Evolutionary conservation across 176 grass and related monocot species (phyloP).

Genomic region (Phragmites australis): DNA sequence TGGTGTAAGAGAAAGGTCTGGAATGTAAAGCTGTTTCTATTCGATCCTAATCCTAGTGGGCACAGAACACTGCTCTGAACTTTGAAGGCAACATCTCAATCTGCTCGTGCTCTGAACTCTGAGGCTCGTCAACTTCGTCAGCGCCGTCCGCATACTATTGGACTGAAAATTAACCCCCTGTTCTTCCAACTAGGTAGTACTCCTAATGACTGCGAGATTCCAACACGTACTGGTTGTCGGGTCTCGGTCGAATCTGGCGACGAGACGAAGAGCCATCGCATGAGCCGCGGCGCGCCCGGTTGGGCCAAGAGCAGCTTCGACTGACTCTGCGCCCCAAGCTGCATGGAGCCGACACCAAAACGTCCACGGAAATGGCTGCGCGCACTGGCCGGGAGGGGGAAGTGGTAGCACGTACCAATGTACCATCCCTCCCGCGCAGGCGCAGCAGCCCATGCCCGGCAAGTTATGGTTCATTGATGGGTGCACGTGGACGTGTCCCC

Average conservation of each 20-base stretch:
- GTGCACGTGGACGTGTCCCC: slow-evolving; percentile 23
- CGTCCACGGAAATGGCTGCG: not conserved
- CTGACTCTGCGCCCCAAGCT: too few species aligned
- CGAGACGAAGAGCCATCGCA: too few species aligned
- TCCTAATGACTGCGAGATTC: too few species aligned
- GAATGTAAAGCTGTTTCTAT: too few species aligned
- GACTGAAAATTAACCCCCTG: not conserved
- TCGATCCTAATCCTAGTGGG: not conserved
- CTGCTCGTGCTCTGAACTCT: not conserved
- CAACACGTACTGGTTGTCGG: too few species aligned
- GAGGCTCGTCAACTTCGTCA: too few species aligned
- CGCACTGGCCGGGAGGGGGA: not conserved
- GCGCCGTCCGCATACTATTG: not conserved
- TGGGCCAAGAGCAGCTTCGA: too few species aligned
- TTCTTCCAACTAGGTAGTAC: too few species aligned
- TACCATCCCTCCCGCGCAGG: too few species aligned
- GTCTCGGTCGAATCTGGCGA: too few species aligned
- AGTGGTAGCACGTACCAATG: not conserved
- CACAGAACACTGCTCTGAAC: not conserved
- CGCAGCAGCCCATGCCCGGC: slow-evolving; percentile 3
- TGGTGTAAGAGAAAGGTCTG: too few species aligned
- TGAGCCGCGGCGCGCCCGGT: too few species aligned
- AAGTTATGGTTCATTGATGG: slow-evolving; percentile 21
- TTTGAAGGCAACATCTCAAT: not conserved
- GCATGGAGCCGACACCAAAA: not conserved